phyloP scores from a whole-genome alignment of 371 early-diverging fungal species.

The Fennellomyces sp. region DNA sequence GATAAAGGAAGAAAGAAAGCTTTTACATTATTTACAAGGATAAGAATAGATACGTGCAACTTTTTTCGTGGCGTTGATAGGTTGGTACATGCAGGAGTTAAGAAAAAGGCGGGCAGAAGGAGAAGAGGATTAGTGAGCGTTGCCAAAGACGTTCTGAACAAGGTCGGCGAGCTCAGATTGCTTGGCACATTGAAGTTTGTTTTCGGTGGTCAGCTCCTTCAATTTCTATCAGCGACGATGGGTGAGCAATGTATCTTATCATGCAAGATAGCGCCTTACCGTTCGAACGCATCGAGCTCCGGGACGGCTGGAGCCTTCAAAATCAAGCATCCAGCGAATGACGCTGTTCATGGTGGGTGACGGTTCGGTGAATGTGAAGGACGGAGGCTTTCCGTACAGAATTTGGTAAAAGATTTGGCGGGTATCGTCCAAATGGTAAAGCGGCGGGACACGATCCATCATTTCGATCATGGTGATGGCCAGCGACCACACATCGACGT shows the following conservation, averaged over 20 bases:
- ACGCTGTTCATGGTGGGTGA: conserved; percentile 33
- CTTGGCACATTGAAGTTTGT: conserved; percentile 34
- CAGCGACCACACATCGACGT: conserved; percentile 52
- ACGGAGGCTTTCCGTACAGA: conserved; percentile 36
- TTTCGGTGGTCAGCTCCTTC: conserved; percentile 25
- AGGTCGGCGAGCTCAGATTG: conserved; percentile 37
- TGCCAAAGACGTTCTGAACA: conserved; percentile 43
- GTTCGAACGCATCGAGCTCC: conserved; percentile 35
- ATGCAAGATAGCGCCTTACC: not conserved
- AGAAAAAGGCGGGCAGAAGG: not conserved
- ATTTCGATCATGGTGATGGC: conserved; percentile 57
- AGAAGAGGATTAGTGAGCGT: conserved; percentile 5
- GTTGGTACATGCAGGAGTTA: not conserved
- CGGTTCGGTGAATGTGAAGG: conserved; percentile 45
- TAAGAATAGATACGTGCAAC: not conserved
- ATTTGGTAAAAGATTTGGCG: conserved; percentile 48
- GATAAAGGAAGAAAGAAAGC: not conserved
- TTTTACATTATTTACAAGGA: conserved; percentile 4
- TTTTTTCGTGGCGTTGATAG: too few species aligned
- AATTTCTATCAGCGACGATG: conserved; percentile 7
- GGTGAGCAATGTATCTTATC: not conserved
- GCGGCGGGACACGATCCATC: conserved; percentile 56
- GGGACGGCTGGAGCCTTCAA: conserved; percentile 36
- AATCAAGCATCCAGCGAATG: conserved; percentile 44
- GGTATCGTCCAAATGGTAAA: conserved; percentile 46